A percentile compares a stretch with the other conserved stretches of the same genome.
Conservation (phyloP, 192 early-diverging fungal species). For the Lobosporangium transversale region DNA sequence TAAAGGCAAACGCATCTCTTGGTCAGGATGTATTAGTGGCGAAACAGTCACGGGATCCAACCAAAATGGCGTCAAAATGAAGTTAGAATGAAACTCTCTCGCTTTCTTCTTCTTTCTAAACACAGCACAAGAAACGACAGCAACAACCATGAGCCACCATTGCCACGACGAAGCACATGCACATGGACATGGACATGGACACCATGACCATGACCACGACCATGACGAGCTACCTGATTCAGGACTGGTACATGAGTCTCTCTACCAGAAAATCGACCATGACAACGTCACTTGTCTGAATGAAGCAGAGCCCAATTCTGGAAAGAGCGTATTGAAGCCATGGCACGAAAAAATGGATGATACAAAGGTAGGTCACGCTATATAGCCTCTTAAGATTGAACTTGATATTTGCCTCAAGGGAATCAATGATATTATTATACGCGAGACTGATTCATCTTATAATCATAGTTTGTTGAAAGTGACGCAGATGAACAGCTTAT, state of each 20-base stretch:
- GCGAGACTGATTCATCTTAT: no score
- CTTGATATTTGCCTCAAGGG: no score
- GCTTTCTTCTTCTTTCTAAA: neutral
- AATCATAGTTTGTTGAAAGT: slow-evolving; percentile 73
- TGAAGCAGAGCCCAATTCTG: slow-evolving; percentile 70
- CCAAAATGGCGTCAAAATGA: neutral
- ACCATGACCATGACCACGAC: slow-evolving; percentile 70
- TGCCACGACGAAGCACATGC: slow-evolving; percentile 66
- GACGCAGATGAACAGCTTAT: slow-evolving; percentile 95
- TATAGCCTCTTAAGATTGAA: no score
- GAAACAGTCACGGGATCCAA: neutral
- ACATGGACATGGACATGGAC: slow-evolving; percentile 59
- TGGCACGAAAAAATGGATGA: slow-evolving; percentile 85
- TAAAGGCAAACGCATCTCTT: neutral
- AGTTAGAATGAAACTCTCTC: neutral
- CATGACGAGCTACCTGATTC: slow-evolving; percentile 78
- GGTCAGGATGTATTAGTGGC: neutral
- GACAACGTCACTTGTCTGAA: slow-evolving; percentile 87
- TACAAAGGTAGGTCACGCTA: slow-evolving; percentile 63
- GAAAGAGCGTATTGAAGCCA: slow-evolving; percentile 83
- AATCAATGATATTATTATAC: no score
- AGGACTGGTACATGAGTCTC: slow-evolving; percentile 68
- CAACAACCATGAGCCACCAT: slow-evolving; percentile 47
- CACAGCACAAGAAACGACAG: neutral
- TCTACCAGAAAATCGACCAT: slow-evolving; percentile 83